Evolutionary conservation across 2,329 filamentous ascomycete genomes (phyloP), one percentile per base, ranked within the genome.

Genomic region (Talaromyces sp.): DNA sequence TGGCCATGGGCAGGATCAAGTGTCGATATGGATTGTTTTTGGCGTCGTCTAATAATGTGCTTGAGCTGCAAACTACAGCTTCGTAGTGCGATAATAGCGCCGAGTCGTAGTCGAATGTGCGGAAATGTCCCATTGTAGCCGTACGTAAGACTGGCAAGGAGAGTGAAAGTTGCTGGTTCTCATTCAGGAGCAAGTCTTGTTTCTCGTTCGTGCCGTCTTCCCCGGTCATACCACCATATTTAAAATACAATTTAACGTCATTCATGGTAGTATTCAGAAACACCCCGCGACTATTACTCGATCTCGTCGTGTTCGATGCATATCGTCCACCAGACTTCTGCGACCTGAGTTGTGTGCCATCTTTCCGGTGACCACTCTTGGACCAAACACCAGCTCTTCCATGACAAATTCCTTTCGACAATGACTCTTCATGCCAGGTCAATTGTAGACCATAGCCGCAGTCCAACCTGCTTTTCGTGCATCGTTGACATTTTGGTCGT

Each of bases 1-100:
- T 55, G 2, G 69, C 68, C 69, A 72, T 72, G n/a, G 69, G 69
- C 0, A 72, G 61, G 23, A 72, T 68, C 2, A 71, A 61, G 59
- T 72, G 67, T 46, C 69, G 66, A 64, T 72, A 72, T n/a, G 70
- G 70, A 39, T 72, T 72, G n/a, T 65, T 67, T 42, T 67, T 50
- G 2, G 64, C 66, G 50, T 71, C 69, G 42, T 72, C 69, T 33
- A 71, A 61, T 14, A 72, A 59, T 5, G 70, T 72, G n/a, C 65
- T 68, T 25, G 67, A 69, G 54, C 68, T 69, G 66, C 69, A 72
- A 18, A 72, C 70, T 5, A 67, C 66, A 5, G 66, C 59, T 23
- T 72, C 69, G 39, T 69, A 72, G 50, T 68, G 70, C 2, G 70
- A 68, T 48, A 71, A 61, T 5, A 72, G 65, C 21, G 58, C 40